A percentile compares a stretch with the other conserved stretches of the same genome.
Evolutionary conservation across 257 asterid genomes (phyloP).

Genomic region (Nyctanthes arbortristis): DNA sequence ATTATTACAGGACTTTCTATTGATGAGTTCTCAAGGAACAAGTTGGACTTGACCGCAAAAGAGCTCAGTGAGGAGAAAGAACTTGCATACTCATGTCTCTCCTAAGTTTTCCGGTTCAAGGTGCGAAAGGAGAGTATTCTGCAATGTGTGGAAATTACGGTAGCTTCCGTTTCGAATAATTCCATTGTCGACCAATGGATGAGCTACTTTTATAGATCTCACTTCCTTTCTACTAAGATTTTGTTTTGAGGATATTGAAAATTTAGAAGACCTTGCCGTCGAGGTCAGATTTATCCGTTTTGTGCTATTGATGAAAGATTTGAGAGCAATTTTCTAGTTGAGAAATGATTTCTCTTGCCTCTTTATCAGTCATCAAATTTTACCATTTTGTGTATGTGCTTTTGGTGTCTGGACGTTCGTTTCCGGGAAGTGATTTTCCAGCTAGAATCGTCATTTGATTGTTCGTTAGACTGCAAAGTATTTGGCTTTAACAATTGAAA

Average conservation of each 20-base stretch:
- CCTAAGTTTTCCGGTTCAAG: slow-evolving; percentile 29
- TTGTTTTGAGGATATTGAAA: not conserved
- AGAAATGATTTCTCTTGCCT: slow-evolving; percentile 2
- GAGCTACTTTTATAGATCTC: slow-evolving; percentile 13
- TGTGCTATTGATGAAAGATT: not conserved
- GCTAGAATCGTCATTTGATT: not conserved
- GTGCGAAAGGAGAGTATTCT: not conserved
- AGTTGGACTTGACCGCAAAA: slow-evolving; percentile 74
- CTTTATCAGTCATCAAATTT: not conserved
- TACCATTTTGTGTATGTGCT: not conserved
- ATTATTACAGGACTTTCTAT: slow-evolving; percentile 71
- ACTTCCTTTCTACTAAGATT: not conserved
- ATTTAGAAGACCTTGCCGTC: not conserved
- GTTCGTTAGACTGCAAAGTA: too few relatives aligned
- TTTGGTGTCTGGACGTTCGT: not conserved
- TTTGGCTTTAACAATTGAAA: too few relatives aligned
- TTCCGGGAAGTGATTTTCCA: not conserved
- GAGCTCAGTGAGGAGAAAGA: slow-evolving; percentile 92
- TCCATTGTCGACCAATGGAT: slow-evolving; percentile 25
- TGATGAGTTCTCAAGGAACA: slow-evolving; percentile 77
- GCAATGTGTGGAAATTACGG: slow-evolving; percentile 21
- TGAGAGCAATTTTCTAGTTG: not conserved
- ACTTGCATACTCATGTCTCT: slow-evolving; percentile 82
- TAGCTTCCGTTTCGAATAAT: slow-evolving; percentile 42
- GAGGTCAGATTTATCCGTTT: not conserved